A percentile compares a stretch with the other conserved stretches of the same genome.
Conservation (phyloP, 2,329 filamentous ascomycete genomes). For the Dothideomycetes sp. region DNA sequence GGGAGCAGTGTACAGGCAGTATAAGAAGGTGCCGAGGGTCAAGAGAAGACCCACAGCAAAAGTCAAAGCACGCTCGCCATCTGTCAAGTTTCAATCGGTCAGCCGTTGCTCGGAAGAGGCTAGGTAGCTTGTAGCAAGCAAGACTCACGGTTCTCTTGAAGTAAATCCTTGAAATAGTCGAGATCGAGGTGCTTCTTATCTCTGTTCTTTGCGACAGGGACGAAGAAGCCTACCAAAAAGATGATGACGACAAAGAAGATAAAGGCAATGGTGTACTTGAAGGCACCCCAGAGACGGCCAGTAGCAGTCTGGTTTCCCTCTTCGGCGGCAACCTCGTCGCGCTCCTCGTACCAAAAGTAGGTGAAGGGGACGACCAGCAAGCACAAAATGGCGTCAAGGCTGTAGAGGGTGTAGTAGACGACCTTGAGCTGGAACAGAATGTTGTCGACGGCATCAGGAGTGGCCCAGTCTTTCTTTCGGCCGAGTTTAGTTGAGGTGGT, state of each 20-base stretch:
- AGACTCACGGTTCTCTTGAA: constrained; percentile 65
- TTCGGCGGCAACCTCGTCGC: constrained; percentile 81
- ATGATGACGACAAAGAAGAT: constrained; percentile 69
- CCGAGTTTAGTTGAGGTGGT: constrained; percentile 69
- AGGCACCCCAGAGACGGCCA: constrained; percentile 68
- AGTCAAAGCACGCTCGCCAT: constrained; percentile 83
- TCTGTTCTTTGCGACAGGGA: constrained; percentile 64
- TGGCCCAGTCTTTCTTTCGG: constrained; percentile 90
- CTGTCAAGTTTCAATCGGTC: constrained; percentile 28
- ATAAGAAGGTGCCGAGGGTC: constrained; percentile 75
- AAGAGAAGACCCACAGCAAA: constrained; percentile 86
- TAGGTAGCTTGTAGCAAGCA: background rate
- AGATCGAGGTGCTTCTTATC: constrained; percentile 62
- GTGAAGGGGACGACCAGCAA: constrained; percentile 85
- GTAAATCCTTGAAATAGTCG: constrained; percentile 81
- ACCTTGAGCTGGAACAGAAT: constrained; percentile 75
- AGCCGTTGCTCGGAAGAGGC: background rate
- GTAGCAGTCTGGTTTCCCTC: constrained; percentile 63
- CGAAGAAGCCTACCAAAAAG: constrained; percentile 89
- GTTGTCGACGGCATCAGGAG: constrained; percentile 64
- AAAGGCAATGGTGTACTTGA: constrained; percentile 86
- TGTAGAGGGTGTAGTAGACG: constrained; percentile 90
- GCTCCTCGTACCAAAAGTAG: constrained; percentile 98
- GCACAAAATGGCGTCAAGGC: constrained; percentile 81
- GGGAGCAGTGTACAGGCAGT: constrained; percentile 78